phyloP scores from a whole-genome alignment of 495 filamentous ascomycete species.

The Thozetella sp. region DNA sequence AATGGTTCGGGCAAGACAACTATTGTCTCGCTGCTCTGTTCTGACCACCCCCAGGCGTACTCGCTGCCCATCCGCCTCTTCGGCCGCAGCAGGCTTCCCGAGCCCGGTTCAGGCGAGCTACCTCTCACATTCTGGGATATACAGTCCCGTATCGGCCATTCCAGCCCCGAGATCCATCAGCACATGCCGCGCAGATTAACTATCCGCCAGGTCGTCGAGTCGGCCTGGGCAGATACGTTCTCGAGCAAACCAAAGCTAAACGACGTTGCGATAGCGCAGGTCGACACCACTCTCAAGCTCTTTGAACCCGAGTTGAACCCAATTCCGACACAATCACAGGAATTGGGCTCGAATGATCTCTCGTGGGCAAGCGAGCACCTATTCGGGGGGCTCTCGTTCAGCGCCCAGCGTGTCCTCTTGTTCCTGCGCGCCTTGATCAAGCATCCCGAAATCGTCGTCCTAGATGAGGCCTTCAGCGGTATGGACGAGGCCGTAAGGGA shows the following conservation, averaged over 20 bases:
- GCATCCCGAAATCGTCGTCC: conserved; percentile 82
- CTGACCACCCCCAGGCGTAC: conserved; percentile 94
- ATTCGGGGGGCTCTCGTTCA: conserved; percentile 77
- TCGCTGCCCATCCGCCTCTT: conserved; percentile 85
- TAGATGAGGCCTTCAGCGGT: conserved; percentile 92
- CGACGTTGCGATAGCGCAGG: conserved; percentile 49
- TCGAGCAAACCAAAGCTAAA: conserved; percentile 65
- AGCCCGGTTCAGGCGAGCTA: conserved; percentile 58
- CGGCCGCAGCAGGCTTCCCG: conserved; percentile 76
- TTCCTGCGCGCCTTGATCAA: conserved; percentile 85
- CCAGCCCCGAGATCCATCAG: conserved; percentile 89
- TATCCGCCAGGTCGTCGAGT: conserved; percentile 74
- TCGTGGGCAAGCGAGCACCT: conserved; percentile 69
- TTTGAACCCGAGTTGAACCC: conserved; percentile 77
- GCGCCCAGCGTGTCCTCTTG: conserved; percentile 79
- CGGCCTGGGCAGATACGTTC: conserved; percentile 89
- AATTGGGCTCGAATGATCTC: conserved; percentile 27
- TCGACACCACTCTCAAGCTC: conserved; percentile 69
- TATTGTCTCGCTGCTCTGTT: conserved; percentile 86
- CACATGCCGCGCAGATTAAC: conserved; percentile 85
- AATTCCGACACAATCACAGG: conserved; percentile 5
- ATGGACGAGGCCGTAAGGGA: conserved; percentile 83
- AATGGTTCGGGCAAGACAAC: conserved; percentile 95
- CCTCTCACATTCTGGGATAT: conserved; percentile 92
- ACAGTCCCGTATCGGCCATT: conserved; percentile 86